Percentiles rank a stretch among this genome's conserved stretches.
These are phyloP conservation scores for Penicillium angulare DNA, from an alignment of 495 filamentous ascomycete species.

Conservation along the genomic window DNA sequence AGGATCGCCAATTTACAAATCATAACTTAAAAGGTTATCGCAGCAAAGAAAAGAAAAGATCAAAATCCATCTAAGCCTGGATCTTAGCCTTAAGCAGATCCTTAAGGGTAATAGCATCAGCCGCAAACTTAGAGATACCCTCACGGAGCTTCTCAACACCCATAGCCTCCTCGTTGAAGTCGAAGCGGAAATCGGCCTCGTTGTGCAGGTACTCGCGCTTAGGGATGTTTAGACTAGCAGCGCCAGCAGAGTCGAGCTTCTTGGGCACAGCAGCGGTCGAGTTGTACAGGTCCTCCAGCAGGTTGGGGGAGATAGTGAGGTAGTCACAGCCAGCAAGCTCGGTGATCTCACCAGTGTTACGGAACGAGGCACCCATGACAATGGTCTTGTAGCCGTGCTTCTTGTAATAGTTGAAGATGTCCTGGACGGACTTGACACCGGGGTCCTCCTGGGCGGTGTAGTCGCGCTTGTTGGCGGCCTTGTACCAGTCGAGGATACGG, in stretches of 20 bases:
- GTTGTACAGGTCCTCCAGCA: constrained; percentile 91
- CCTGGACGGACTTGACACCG: constrained; percentile 91
- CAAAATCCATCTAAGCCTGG: constrained; percentile 41
- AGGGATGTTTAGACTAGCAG: constrained; percentile 67
- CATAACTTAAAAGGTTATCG: constrained; percentile 12
- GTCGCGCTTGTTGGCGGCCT: constrained; percentile 90
- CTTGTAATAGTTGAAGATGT: constrained; percentile 99
- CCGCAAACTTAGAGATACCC: constrained; percentile 98
- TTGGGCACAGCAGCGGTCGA: constrained; percentile 74
- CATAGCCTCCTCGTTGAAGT: constrained; percentile 99
- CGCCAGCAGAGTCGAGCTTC: constrained; percentile 79
- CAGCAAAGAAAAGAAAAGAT: constrained; percentile 21
- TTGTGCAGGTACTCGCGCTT: constrained; percentile 90
- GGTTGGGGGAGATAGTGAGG: constrained; percentile 93
- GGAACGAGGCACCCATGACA: constrained; percentile 99
- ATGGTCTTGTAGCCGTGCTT: constrained; percentile 98
- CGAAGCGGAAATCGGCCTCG: constrained; percentile 92
- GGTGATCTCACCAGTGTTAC: constrained; percentile 91
- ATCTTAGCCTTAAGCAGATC: constrained; percentile 86
- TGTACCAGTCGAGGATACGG: constrained; percentile 99
- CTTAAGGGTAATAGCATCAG: constrained; percentile 92
- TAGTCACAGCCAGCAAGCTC: constrained; percentile 98
- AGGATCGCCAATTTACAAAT: constrained; percentile 33
- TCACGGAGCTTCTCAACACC: constrained; percentile 97
- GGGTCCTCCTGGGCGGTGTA: constrained; percentile 88